Evolutionary conservation across 371 early-diverging fungal species (phyloP), one percentile per base, ranked within the genome.

Genomic region (Mortierella sp.): DNA sequence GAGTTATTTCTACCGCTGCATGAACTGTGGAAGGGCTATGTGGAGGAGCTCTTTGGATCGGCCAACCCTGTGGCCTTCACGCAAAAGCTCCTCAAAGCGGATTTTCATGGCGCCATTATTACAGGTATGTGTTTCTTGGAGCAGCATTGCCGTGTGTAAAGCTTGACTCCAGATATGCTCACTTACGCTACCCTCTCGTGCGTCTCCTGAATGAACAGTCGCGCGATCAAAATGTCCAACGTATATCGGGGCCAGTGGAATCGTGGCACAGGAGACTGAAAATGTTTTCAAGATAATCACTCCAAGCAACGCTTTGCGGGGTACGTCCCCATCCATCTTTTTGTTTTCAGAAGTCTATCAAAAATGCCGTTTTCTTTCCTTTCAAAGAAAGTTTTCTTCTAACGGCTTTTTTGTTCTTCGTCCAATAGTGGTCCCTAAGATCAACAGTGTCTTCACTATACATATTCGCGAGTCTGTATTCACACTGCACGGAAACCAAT

Each of bases 221-320:
- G 75, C 83, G 31, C 82, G 89, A 51, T 90, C 96, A n/a, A 93
- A 87, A 58, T 93, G 93, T 57, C 94, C 95, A 4, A 83, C 84
- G 3, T 88, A 87, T 60, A 83, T 97, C 19, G 95, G 95, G 3
- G 60, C 85, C 0, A 75, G 84, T 11, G 97, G 98, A 1, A 95
- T 97, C 51, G 81, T 94, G 7, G 83, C 95, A 11, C 93, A 94
- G 70, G 98, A 97, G 64, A 95, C 96, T 1, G 89, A 94, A 50
- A 92, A 93, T 62, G 81, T 89, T 54, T 94, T 97, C 64, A 84
- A 89, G 31, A 80, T 97, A n/a, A 88, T 95, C 17, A 94, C 95
- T 2, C 64, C 69, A 39, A 79, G 87, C 6, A 83, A 96, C 69
- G 62, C 64, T 39, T 50, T 93, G 21, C 87, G 87, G 72, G 81